Evolutionary conservation across 805 yeast genomes (phyloP), one percentile per base, ranked within the genome.

Genomic region (Wickerhamiella allomyrinae): DNA sequence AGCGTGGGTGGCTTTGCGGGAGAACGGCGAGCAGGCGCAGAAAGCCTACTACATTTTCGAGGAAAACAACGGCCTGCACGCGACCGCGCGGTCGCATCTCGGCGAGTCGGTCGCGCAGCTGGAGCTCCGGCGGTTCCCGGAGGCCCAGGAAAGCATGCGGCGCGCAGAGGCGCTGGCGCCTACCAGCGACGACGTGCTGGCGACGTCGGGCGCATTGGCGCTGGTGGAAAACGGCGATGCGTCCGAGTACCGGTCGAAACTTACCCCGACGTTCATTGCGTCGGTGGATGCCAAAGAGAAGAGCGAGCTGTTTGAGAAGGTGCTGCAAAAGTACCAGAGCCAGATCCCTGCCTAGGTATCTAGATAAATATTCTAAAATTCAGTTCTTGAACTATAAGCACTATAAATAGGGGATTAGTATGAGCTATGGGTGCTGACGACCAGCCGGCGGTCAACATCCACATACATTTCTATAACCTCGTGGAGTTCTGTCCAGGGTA

Each of bases 121-220:
- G 52, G 85, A 83, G 63, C 71, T 85, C 57, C 74, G 77, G 40
- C 81, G 87, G 55, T 66, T 74, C 43, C 89, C 87, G 2, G 96
- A 89, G 62, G 87, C 95, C 8, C 71, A 72, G 45, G 83, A 82
- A 47, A 66, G 62, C 10, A 42, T 66, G 22, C 39, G 48, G 33
- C 55, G 65, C 25, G 68, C 73, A n/a, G 62, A 66, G n/a, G 64
- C 62, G 46, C 57, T 63, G 36, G 66, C 57, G 14, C 51, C 61
- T 9, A 61, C 60, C 37, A 51, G 58, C 29, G 60, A 65, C 24
- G 63, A 62, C 14, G 66, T 62, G 29, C 61, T 69, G 46, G 81
- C 85, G 37, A 76, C 79, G 56, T 70, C 76, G 55, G 74, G 82
- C 46, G 70, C 85, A 2, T 70, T 72, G 41, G 70, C 75, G 41